Evolutionary conservation across 2,329 filamentous ascomycete species (phyloP).

Genomic region (Fusarium succisae): DNA sequence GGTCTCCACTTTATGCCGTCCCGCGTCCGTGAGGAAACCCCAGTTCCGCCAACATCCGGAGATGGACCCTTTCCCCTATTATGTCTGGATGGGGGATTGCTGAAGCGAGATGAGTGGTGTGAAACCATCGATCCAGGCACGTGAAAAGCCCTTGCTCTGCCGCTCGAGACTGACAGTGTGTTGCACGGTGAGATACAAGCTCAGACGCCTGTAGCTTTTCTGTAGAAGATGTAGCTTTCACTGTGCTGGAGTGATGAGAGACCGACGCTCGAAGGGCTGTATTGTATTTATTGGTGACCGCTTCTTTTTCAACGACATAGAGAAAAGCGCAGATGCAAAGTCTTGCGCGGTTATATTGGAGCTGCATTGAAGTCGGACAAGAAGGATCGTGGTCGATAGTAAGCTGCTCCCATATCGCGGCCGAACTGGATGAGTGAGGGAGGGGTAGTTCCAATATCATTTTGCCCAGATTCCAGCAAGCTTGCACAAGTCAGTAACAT

Average conservation of each 20-base stretch:
- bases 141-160: too few relatives aligned
- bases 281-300: not conserved
- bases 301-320: too few relatives aligned
- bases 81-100: not conserved
- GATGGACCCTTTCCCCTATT: too few relatives aligned
- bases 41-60: not conserved
- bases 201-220: not conserved
- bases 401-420: too few relatives aligned
- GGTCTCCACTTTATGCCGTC: not conserved
- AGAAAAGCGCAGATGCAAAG: too few relatives aligned
- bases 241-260: not conserved
- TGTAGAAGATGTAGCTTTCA: not conserved
- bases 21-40: not conserved
- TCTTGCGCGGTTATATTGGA: accelerated
- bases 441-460: not conserved
- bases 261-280: too few relatives aligned
- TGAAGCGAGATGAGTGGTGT: not conserved
- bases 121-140: not conserved
- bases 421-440: not conserved
- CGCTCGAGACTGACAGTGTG: too few relatives aligned
- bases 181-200: too few relatives aligned
- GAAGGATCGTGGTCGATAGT: not conserved
- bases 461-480: not conserved
- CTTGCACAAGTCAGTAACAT: not conserved
- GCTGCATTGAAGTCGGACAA: accelerated